Base-by-base conservation (phyloP, 129 eudicot species). In the Glebionis coronaria region DNA sequence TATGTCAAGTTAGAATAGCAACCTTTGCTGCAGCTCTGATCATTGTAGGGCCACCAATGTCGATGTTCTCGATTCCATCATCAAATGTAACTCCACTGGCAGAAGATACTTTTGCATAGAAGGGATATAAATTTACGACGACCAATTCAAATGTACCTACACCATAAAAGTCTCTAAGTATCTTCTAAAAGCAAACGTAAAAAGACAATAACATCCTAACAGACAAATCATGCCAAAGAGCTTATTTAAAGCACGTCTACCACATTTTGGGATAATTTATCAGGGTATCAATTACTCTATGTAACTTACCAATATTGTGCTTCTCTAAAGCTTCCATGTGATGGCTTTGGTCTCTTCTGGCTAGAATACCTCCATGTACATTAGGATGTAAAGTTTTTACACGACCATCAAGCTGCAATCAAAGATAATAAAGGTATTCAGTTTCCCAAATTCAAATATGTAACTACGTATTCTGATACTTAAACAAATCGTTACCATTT, bases 1-100 rank as follows among this genome's bases (percentile, higher is more conserved):
- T 14, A 31, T 1, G 12, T 25, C 65, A 4, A 56, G 40, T 56
- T 65, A 13, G 9, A 65, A 47, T 23, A 46, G 67, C 12, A 64
- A 93, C 99, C 99, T 94, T 94, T 28, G 95, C 95, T 40, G 99
- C 99, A 62, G 99, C 99, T 81, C 99, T 83, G 44, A 94, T 94
- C 99, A 94, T 89, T 79, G 99, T 76, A 72, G 97, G 99, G 25
- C 99, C 99, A 73, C 99, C 99, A 18, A 94, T 94, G 78, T 94
- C 99, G 28, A 94, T 94, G 78, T 94, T 94, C 77, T 94, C 99
- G 46, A 94, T 87, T 38, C 97, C 99, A 76, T 89, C 90, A 77
- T 94, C 97, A 59, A 94, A 94, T 53, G 81, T 28, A 61, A 94
- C 69, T 47, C 84, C 82, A 54, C 50, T 78, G 46, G 87, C 18